Base-by-base conservation (phyloP, 2,329 filamentous ascomycete species). In the Ascocoryne sarcoides region DNA sequence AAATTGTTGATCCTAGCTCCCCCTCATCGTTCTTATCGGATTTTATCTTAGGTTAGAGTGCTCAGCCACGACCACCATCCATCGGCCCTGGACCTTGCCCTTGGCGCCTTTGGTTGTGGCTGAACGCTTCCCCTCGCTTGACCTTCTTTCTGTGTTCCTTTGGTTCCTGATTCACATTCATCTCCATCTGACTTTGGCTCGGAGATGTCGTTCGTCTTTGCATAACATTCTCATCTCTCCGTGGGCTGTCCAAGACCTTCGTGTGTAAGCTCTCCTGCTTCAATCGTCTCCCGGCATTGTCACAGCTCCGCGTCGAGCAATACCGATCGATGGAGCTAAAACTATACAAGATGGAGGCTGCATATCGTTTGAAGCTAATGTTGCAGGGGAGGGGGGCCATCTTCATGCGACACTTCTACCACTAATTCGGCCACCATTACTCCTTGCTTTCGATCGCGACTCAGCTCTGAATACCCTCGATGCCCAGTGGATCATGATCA, bases 11-110 rank as follows among this genome's bases (percentile, higher is more conserved):
- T 35, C 34, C 15, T 17, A 43, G 36, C 28, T 37, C 41, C 23
- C 43, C 47, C 47, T 48, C 45, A 28, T 23, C 47, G 44, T 44
- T 42, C 46, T 47, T 42, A 35, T 36, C 37, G 17, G 28, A 38
- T 31, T 43, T 52, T 56, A 56, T 56, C 53, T 55, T 54, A 56
- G 50, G 47, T 49, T n/a, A n/a, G n/a, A n/a, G n/a, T n/a, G 21
- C 15, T 36, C 36, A 43, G 45, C 39, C 35, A 35, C 38, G 4
- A 23, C 33, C 12, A 16, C 15, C 21, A 28, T 34, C 31, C 31
- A 16, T 32, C 10, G 5, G 8, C 30, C n/a, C 9, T 39, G 23
- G 18, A 15, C 20, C 37, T 43, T 5, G 12, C 29, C 29, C 32
- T 35, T 12, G 12, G 32, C 32, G n/a, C 32, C 30, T 7, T 14